These are phyloP conservation scores for Yarrowia yakushimensis DNA, from an alignment of 805 yeast genomes.

Conservation along the genomic window DNA sequence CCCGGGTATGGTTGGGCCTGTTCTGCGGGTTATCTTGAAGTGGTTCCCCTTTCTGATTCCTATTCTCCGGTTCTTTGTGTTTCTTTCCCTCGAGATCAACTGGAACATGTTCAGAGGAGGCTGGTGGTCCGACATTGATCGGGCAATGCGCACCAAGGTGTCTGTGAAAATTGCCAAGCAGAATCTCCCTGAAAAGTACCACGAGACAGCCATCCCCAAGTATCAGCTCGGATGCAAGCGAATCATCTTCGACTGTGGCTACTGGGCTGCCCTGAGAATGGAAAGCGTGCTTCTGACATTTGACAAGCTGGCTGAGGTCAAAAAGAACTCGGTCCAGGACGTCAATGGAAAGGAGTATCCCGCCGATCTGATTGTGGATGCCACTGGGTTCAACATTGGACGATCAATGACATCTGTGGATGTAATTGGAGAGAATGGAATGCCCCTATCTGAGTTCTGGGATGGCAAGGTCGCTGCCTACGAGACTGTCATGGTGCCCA, in stretches of 20 bases:
- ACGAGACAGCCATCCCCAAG: slow-evolving; percentile 24
- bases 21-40: neutral
- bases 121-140: neutral
- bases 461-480: slow-evolving; percentile 26
- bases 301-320: slow-evolving; percentile 26
- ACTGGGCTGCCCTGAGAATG: slow-evolving; percentile 25
- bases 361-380: slow-evolving; percentile 29
- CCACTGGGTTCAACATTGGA: slow-evolving; percentile 29
- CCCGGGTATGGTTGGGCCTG: neutral
- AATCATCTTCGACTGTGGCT: slow-evolving; percentile 28
- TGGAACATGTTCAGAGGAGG: slow-evolving; percentile 27
- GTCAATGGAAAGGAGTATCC: slow-evolving; percentile 27
- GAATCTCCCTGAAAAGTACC: neutral
- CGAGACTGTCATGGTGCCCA: slow-evolving; percentile 27
- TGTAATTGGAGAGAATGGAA: slow-evolving; percentile 25
- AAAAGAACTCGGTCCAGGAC: slow-evolving; percentile 26
- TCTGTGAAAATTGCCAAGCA: neutral
- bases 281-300: slow-evolving; percentile 25
- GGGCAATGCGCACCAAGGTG: neutral
- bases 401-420: slow-evolving; percentile 17
- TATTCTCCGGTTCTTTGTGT: slow-evolving; percentile 23
- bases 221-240: slow-evolving; percentile 29
- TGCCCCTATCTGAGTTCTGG: slow-evolving; percentile 7
- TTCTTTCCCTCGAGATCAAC: slow-evolving; percentile 19
- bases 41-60: slow-evolving; percentile 9